Conservation (phyloP, 371 early-diverging fungal genomes). For the Rozella allomycis region DNA sequence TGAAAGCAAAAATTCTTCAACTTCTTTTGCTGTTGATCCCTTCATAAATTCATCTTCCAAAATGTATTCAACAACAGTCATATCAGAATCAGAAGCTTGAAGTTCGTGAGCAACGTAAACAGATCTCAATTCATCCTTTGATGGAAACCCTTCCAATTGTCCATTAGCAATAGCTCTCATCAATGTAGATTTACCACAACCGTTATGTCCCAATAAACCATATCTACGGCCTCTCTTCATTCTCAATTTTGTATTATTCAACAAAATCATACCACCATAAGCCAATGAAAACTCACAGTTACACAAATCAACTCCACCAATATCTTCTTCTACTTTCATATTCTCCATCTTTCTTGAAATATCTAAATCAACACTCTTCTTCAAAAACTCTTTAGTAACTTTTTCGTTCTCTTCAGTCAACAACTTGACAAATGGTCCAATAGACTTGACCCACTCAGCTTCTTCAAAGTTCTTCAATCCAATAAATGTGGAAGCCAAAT, state of each 20-base stretch:
- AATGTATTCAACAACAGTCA: slow-evolving; percentile 19
- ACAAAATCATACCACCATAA: slow-evolving; percentile 8
- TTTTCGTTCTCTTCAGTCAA: slow-evolving; percentile 1
- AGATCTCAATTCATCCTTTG: slow-evolving; percentile 2
- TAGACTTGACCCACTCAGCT: slow-evolving; percentile 4
- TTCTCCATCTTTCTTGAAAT: slow-evolving; percentile 15
- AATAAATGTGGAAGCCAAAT: neutral
- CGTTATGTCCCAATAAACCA: slow-evolving; percentile 22
- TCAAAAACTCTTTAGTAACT: slow-evolving; percentile 10
- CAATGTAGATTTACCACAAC: slow-evolving; percentile 23
- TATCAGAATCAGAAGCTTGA: slow-evolving; percentile 12
- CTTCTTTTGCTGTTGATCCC: slow-evolving; percentile 21
- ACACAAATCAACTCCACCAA: slow-evolving; percentile 13
- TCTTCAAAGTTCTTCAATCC: slow-evolving; percentile 4
- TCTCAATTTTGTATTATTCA: slow-evolving; percentile 6
- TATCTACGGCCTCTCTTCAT: slow-evolving; percentile 6
- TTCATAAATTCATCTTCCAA: slow-evolving; percentile 27
- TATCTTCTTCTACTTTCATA: slow-evolving; percentile 10
- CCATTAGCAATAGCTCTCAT: slow-evolving; percentile 11
- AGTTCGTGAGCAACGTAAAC: slow-evolving; percentile 24
- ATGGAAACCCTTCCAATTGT: neutral
- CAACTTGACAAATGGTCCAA: slow-evolving; percentile 3
- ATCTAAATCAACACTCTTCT: slow-evolving; percentile 11
- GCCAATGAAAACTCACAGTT: slow-evolving; percentile 21
- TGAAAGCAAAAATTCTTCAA: slow-evolving; percentile 28